phyloP scores from a whole-genome alignment of 129 eudicot genomes.

The Centella asiatica region DNA sequence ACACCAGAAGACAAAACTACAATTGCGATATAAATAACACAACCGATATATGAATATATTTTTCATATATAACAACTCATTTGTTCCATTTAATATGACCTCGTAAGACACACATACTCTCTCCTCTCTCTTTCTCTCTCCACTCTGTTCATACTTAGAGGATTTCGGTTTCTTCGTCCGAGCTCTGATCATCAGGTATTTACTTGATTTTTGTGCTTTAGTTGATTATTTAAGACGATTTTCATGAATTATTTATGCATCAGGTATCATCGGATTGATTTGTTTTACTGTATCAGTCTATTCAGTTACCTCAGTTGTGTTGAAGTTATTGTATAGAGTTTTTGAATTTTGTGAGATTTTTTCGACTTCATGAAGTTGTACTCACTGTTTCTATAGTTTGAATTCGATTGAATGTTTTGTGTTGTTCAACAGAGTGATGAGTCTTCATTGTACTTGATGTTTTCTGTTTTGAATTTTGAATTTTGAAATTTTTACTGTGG shows the following conservation, averaged over 20 bases:
- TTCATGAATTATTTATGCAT: no score
- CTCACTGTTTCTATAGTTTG: not conserved
- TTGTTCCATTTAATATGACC: no score
- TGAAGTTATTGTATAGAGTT: not conserved
- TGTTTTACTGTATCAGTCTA: not conserved
- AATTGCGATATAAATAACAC: not conserved
- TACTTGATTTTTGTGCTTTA: not conserved
- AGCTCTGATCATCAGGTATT: slow-evolving; percentile 6
- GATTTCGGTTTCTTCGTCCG: not conserved
- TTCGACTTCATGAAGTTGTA: not conserved
- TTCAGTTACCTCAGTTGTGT: not conserved
- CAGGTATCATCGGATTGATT: not conserved
- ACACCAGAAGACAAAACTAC: slow-evolving; percentile 21
- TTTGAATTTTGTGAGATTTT: not conserved
- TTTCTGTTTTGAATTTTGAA: no score
- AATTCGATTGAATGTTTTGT: not conserved
- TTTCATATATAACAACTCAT: not conserved
- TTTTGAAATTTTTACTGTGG: no score
- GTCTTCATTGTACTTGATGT: not conserved
- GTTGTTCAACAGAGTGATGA: not conserved
- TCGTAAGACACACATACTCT: no score
- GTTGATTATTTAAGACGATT: no score
- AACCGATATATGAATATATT: no score
- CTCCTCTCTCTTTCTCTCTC: not conserved
- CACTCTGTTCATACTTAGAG: not conserved